These are phyloP conservation scores for Withania somnifera DNA, from an alignment of 305 asterid species.

Conservation along the genomic window DNA sequence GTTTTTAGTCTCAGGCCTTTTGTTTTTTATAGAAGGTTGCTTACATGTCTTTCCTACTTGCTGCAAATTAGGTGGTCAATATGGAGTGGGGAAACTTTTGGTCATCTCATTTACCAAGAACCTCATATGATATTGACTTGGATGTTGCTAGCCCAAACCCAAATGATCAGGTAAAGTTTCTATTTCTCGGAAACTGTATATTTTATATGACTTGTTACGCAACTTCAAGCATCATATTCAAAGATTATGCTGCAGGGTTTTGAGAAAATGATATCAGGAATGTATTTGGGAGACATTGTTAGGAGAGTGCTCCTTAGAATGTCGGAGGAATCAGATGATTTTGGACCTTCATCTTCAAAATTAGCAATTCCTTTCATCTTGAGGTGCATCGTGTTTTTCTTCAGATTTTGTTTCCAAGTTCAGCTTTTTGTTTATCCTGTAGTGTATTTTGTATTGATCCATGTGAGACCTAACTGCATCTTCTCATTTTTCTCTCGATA, in stretches of 20 bases:
- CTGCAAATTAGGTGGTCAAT: conserved; percentile 49
- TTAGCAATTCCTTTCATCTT: conserved; percentile 51
- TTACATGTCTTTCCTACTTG: neutral
- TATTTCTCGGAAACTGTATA: neutral
- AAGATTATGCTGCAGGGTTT: conserved; percentile 51
- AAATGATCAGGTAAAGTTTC: conserved; percentile 52
- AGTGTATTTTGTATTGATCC: neutral
- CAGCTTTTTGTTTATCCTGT: neutral
- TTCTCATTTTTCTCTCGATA: neutral
- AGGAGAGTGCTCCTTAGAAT: conserved; percentile 72
- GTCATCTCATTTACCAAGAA: conserved; percentile 89
- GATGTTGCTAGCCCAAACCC: conserved; percentile 79
- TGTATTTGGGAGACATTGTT: conserved; percentile 88
- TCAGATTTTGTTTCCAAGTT: neutral
- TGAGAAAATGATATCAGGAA: conserved; percentile 93
- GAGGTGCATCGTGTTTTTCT: conserved; percentile 30
- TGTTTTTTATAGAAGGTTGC: neutral
- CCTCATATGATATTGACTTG: conserved; percentile 57
- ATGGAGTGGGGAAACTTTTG: conserved; percentile 96
- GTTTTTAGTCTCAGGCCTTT: neutral
- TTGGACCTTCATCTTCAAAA: conserved; percentile 53
- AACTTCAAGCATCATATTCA: neutral
- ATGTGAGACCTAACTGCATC: neutral
- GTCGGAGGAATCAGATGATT: conserved; percentile 53
- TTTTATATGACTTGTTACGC: neutral